Percentiles rank a stretch among this genome's conserved stretches.
phyloP scores from a whole-genome alignment of 805 yeast species.

The Candida incommunis region DNA sequence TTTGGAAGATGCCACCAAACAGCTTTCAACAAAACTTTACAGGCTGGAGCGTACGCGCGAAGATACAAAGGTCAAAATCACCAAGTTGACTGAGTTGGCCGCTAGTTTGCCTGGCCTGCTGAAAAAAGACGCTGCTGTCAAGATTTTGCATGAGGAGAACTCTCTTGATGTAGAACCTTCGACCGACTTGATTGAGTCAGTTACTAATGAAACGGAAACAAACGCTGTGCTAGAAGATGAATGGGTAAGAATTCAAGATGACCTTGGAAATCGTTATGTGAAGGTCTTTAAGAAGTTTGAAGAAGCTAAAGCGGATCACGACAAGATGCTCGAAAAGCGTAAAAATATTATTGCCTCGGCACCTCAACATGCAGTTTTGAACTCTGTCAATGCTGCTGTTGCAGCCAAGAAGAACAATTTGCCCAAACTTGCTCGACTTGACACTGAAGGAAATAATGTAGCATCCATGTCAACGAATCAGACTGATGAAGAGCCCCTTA shows the following conservation, averaged over 20 bases:
- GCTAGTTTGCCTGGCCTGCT: constrained; percentile 6
- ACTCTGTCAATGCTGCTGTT: constrained; percentile 10
- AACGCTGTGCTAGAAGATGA: constrained; percentile 20
- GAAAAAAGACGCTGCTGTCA: constrained; percentile 6
- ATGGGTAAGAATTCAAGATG: constrained; percentile 23
- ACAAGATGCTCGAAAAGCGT: constrained; percentile 5
- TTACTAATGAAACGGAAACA: constrained; percentile 12
- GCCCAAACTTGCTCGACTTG: constrained; percentile 2
- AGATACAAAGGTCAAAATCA: background rate
- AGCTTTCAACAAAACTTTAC: background rate
- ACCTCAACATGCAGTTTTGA: constrained; percentile 9
- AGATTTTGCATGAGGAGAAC: constrained; percentile 6
- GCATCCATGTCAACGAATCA: constrained; percentile 4
- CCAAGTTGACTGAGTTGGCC: constrained; percentile 5
- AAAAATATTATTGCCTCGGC: constrained; percentile 1
- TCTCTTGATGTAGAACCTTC: constrained; percentile 7
- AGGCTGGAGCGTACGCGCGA: background rate
- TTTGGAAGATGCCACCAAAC: background rate
- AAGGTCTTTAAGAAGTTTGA: constrained; percentile 20
- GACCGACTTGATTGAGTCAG: constrained; percentile 9
- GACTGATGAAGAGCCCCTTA: constrained; percentile 16
- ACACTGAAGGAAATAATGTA: background rate
- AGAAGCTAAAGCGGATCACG: constrained; percentile 14
- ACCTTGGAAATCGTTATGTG: constrained; percentile 22
- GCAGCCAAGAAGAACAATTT: constrained; percentile 1